phyloP scores from a whole-genome alignment of 306 rosid genomes.

The Ceratonia siliqua region DNA sequence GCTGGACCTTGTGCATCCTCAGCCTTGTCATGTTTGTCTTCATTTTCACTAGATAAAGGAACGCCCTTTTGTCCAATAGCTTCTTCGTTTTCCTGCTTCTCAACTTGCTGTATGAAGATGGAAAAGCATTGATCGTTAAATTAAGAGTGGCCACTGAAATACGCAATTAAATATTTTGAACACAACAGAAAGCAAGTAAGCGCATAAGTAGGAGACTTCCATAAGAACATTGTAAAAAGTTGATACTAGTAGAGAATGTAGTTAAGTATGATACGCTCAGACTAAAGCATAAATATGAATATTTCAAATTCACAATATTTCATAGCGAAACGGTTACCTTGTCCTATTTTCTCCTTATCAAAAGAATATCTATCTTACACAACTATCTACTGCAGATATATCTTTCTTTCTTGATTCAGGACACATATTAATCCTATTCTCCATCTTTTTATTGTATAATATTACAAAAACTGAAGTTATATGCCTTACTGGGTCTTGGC shows the following conservation, averaged over 20 bases:
- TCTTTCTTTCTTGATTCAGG: not conserved
- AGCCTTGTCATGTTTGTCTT: conserved; percentile 32
- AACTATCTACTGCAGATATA: not conserved
- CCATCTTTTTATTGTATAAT: not conserved
- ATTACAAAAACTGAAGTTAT: not conserved
- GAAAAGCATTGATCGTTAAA: not conserved
- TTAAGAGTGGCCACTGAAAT: not conserved
- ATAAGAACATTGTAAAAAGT: not conserved
- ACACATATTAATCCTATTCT: not conserved
- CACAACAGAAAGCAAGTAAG: not conserved
- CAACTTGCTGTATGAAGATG: conserved; percentile 30
- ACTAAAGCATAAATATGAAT: not conserved
- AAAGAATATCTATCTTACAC: not conserved
- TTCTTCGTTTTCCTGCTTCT: conserved; percentile 37
- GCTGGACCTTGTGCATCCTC: conserved; percentile 23
- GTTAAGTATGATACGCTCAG: not conserved
- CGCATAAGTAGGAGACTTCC: not conserved
- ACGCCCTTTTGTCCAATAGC: conserved; percentile 19
- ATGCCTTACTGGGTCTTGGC: not conserved
- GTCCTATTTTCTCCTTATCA: not conserved
- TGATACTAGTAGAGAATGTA: not conserved
- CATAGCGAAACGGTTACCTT: not conserved
- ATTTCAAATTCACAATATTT: not conserved
- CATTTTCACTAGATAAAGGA: conserved; percentile 22
- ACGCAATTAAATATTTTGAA: not conserved